A percentile compares a stretch with the other conserved stretches of the same genome.
These are phyloP conservation scores for Phoma sp. DNA, from an alignment of 2,329 filamentous ascomycete genomes.

Conservation along the genomic window DNA sequence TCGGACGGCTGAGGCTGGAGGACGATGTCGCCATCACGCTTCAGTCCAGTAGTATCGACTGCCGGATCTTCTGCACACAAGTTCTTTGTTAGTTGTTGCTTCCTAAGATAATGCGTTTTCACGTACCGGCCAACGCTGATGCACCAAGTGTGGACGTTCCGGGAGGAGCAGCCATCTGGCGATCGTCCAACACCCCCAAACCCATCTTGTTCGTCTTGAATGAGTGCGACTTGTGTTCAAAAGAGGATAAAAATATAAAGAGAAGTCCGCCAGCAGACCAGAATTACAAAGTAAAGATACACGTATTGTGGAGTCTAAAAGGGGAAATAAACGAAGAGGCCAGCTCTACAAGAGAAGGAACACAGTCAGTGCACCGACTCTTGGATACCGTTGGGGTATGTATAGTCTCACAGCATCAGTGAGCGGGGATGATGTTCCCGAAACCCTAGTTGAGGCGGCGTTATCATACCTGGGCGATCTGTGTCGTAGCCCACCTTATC, in stretches of 20 bases:
- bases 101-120: not conserved
- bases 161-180: conserved; percentile 38
- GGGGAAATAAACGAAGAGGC: not conserved
- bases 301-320: not conserved
- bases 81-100: not conserved
- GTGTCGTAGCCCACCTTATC: not conserved
- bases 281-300: not conserved
- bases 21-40: conserved; percentile 69
- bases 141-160: conserved; percentile 36
- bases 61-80: conserved; percentile 18
- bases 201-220: conserved; percentile 29
- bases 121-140: not conserved
- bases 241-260: not conserved
- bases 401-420: not conserved
- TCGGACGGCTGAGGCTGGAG: conserved; percentile 90
- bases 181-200: conserved; percentile 40
- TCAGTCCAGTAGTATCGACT: conserved; percentile 36
- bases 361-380: not conserved
- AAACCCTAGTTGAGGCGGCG: conserved; percentile 11
- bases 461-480: not conserved
- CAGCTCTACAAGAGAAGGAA: not conserved
- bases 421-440: not conserved
- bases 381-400: not conserved
- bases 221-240: not conserved
- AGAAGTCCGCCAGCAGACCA: conserved; percentile 37